Base-by-base conservation (phyloP, 805 yeast genomes). In the Saccharomyces jurei region DNA sequence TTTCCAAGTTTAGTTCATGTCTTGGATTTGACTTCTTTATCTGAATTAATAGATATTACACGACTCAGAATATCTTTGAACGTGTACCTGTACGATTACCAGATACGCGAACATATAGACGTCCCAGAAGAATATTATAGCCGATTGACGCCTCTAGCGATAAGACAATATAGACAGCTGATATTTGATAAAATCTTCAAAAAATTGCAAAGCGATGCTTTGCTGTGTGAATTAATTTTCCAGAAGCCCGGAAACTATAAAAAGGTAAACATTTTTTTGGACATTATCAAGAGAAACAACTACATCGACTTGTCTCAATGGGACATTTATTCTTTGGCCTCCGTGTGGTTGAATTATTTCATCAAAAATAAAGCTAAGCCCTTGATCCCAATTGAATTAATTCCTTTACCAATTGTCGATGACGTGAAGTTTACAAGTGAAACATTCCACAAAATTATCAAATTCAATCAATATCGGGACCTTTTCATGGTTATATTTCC, bases 61-160 rank as follows among this genome's bases (percentile, higher is more conserved):
- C 78, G 78, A 53, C 70, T 92, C 48, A 83, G 91, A 59, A 84
- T 92, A 46, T 84, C 91, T 2, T 76, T 91, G 46, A 80, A 82
- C 50, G 87, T 89, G 5, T 90, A 89, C 66, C 71, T 84, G 46
- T 83, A 84, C 63, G 87, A 89, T 60, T 77, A 77, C 55, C 77
- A 78, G 53, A 74, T 81, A 46, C 76, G 75, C 51, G 77, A 74
- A n/a, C 69, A 64, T 49, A 77, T 85, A 36, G 72, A 77, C 2
- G 69, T 82, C 2, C 84, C 83, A 50, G 64, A 61, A 62, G 69
- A 65, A 48, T 74, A 67, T 61, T 65, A 62, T 29, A 65, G 65
- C 6, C 57, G 64, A 25, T 53, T 61, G 36, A 62, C 67, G n/a
- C 52, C 60, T 30, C 53, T 57, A 56, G 71, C 69, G 10, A 68